A percentile compares a stretch with the other conserved stretches of the same genome.
Conservation (phyloP, 2,329 filamentous ascomycete genomes). For the Penicillium brasilianum region DNA sequence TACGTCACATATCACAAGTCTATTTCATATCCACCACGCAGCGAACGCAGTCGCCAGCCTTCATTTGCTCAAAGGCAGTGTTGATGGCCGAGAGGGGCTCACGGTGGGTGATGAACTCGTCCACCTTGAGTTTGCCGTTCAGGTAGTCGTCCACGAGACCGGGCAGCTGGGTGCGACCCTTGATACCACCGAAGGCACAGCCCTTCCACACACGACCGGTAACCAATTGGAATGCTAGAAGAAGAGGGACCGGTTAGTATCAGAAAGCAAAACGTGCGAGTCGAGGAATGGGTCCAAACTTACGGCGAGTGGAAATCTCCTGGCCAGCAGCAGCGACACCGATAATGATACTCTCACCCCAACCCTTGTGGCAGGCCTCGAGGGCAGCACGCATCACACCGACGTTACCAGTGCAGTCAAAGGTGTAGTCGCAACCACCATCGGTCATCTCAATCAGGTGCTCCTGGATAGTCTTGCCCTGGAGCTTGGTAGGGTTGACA, state of each 20-base stretch:
- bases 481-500: constrained; percentile 85
- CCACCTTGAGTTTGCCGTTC: constrained; percentile 88
- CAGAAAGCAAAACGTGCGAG: too few species aligned
- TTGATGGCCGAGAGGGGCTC: constrained; percentile 85
- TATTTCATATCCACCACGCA: constrained; percentile 76
- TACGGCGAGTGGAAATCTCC: constrained; percentile 92
- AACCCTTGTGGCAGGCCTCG: constrained; percentile 98
- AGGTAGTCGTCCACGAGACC: constrained; percentile 89
- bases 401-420: constrained; percentile 98
- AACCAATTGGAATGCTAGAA: constrained; percentile 91
- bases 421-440: constrained; percentile 97
- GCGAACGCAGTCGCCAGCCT: constrained; percentile 93
- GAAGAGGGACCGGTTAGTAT: constrained; percentile 23
- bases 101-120: constrained; percentile 98
- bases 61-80: constrained; percentile 89
- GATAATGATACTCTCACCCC: constrained; percentile 97
- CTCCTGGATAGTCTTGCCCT: constrained; percentile 79
- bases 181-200: constrained; percentile 97
- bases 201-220: constrained; percentile 98
- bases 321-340: constrained; percentile 95
- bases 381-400: constrained; percentile 93
- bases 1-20: constrained; percentile 16
- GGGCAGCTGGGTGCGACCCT: constrained; percentile 90
- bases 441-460: constrained; percentile 97
- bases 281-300: constrained; percentile 50